A percentile compares a stretch with the other conserved stretches of the same genome.
These are phyloP conservation scores for Coriaria nepalensis DNA, from an alignment of 306 rosid genomes.

Conservation along the genomic window DNA sequence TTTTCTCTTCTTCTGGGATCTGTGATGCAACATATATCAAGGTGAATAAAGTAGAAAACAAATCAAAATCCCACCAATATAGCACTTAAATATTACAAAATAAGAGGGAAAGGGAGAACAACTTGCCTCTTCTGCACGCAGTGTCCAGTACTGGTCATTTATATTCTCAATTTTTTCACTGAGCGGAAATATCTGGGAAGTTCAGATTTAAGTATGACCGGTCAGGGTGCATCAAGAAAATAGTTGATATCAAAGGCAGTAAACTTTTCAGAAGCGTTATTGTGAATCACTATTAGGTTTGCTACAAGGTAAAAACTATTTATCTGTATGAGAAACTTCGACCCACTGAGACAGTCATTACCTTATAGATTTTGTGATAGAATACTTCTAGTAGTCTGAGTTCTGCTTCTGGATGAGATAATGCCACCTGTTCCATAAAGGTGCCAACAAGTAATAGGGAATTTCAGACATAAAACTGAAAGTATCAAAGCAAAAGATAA, in stretches of 20 bases:
- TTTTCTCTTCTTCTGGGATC: conserved; percentile 86
- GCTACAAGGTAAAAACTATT: not conserved
- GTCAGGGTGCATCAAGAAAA: not conserved
- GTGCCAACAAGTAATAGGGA: no score
- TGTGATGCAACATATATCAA: conserved; percentile 14
- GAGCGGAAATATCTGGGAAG: conserved; percentile 46
- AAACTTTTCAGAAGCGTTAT: no score
- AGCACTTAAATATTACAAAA: no score
- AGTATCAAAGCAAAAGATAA: no score
- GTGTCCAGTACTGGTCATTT: conserved; percentile 74
- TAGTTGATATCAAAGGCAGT: no score
- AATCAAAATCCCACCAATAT: no score
- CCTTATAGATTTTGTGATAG: conserved; percentile 94
- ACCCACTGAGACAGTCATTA: conserved; percentile 6
- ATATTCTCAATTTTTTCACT: conserved; percentile 59
- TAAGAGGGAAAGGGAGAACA: not conserved
- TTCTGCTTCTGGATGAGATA: conserved; percentile 73
- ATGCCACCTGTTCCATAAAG: conserved; percentile 74
- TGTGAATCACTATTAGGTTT: not conserved
- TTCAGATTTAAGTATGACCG: not conserved
- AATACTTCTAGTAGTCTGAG: conserved; percentile 86
- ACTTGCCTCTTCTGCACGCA: conserved; percentile 72
- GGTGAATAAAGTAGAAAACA: not conserved
- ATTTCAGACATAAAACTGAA: no score
- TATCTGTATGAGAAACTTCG: not conserved